Evolutionary conservation across 106 monocot genomes (phyloP).

Genomic region (Acorus gramineus): DNA sequence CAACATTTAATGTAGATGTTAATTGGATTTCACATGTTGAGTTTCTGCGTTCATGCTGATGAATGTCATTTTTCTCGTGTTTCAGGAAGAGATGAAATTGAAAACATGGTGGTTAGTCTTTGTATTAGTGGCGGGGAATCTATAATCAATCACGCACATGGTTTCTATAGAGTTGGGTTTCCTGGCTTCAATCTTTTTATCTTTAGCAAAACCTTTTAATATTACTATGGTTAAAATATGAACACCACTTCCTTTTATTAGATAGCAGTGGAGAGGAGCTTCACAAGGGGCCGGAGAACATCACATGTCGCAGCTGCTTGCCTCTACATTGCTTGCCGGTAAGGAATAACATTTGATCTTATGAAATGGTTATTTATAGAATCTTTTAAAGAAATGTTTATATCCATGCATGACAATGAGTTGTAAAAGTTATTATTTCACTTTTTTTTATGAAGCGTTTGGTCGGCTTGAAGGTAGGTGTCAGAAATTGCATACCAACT

Average conservation of each 20-base stretch:
- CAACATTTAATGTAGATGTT: not conserved
- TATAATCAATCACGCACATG: conserved; percentile 40
- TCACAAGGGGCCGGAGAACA: conserved; percentile 63
- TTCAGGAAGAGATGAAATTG: conserved; percentile 70
- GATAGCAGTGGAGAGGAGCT: conserved; percentile 82
- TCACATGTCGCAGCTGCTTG: conserved; percentile 89
- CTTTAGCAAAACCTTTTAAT: not conserved
- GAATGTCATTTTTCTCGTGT: not conserved
- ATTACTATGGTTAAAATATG: not conserved
- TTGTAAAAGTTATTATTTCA: not conserved
- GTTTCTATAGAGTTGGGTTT: conserved; percentile 48
- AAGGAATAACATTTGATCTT: not conserved
- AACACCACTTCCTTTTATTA: conserved; percentile 16
- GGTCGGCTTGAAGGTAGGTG: no score
- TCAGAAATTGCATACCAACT: no score
- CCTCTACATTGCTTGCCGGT: conserved; percentile 85
- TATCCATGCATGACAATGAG: not conserved
- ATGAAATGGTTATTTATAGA: not conserved
- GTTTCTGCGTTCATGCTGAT: not conserved
- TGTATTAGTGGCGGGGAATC: conserved; percentile 52
- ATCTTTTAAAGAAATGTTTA: not conserved
- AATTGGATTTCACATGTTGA: conserved; percentile 1
- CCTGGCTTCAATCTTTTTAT: conserved; percentile 1
- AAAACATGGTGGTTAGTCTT: conserved; percentile 27
- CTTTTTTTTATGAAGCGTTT: no score